phyloP scores from a whole-genome alignment of 2,329 filamentous ascomycete species.

The Xylariales sp. region DNA sequence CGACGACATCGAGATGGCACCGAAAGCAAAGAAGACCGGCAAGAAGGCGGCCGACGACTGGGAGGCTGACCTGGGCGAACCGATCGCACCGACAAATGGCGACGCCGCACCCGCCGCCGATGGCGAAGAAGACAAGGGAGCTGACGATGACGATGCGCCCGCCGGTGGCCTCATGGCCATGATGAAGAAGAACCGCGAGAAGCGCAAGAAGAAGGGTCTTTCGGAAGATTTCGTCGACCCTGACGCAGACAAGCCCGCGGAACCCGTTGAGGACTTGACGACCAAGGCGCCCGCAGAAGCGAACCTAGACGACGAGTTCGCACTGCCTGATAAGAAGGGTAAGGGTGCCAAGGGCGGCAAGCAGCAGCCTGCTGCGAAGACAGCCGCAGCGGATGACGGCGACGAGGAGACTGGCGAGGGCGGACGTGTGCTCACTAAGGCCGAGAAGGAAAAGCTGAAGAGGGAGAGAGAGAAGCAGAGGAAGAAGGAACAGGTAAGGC shows the following conservation, averaged over 20 bases:
- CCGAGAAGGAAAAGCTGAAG: conserved; percentile 96
- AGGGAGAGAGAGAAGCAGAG: conserved; percentile 98
- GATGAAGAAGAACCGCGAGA: conserved; percentile 76
- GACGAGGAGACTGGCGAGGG: conserved; percentile 49
- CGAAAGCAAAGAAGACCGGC: conserved; percentile 88
- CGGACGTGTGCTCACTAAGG: conserved; percentile 84
- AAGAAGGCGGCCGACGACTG: conserved; percentile 87
- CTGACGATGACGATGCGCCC: conserved; percentile 50
- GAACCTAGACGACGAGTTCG: conserved; percentile 80
- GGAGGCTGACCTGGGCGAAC: conserved; percentile 88
- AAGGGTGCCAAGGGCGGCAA: conserved; percentile 54
- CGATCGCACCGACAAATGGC: conserved; percentile 54
- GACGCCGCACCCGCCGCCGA: conserved; percentile 46
- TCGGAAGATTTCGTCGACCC: conserved; percentile 69
- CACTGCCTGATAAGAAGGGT: conserved; percentile 70
- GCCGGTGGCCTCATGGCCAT: conserved; percentile 72
- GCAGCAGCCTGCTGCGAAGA: conserved; percentile 40
- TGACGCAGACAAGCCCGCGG: conserved; percentile 48
- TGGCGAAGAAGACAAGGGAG: conserved; percentile 41
- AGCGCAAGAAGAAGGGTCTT: conserved; percentile 84
- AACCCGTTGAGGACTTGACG: conserved; percentile 43
- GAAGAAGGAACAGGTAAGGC: conserved; percentile 95
- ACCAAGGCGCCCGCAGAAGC: conserved; percentile 77
- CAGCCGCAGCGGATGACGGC: conserved; percentile 36
- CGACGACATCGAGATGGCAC: conserved; percentile 61